Evolutionary conservation across 148 eudicot species (phyloP).

Genomic region (Silene uniflora): DNA sequence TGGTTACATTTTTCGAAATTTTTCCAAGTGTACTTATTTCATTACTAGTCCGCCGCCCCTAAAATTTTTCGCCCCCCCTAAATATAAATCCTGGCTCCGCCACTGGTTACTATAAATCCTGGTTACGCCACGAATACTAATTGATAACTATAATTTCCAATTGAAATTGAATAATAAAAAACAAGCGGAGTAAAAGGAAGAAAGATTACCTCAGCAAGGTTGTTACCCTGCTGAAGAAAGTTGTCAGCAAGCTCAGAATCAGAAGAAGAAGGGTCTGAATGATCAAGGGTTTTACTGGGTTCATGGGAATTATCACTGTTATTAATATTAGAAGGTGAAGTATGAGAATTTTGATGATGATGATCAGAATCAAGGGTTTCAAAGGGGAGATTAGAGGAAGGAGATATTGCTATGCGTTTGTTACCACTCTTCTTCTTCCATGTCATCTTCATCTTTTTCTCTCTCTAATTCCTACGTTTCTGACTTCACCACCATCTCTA

Average conservation of each 20-base stretch:
- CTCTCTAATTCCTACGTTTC: too few relatives aligned
- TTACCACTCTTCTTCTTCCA: slow-evolving; percentile 46
- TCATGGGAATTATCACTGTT: background rate
- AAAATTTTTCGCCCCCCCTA: too few relatives aligned
- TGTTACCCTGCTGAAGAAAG: slow-evolving; percentile 52
- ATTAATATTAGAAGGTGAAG: background rate
- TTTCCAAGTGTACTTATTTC: too few relatives aligned
- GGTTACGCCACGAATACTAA: background rate
- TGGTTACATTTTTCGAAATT: too few relatives aligned
- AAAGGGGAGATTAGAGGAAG: slow-evolving; percentile 46
- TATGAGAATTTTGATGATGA: too few relatives aligned
- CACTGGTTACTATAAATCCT: background rate
- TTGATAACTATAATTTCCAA: background rate
- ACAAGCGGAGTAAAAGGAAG: background rate
- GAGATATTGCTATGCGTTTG: slow-evolving; percentile 29
- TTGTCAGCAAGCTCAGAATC: slow-evolving; percentile 36
- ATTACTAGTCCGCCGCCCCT: too few relatives aligned
- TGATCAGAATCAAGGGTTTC: slow-evolving; percentile 17
- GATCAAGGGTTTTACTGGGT: slow-evolving; percentile 22
- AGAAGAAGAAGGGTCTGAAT: slow-evolving; percentile 5
- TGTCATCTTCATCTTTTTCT: slow-evolving; percentile 55
- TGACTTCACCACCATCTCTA: too few relatives aligned
- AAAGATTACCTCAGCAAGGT: slow-evolving; percentile 54
- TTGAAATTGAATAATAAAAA: background rate
- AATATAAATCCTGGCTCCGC: background rate